Conservation (phyloP, 1,139 yeast species). For the Yamadazyma trypodendri region DNA sequence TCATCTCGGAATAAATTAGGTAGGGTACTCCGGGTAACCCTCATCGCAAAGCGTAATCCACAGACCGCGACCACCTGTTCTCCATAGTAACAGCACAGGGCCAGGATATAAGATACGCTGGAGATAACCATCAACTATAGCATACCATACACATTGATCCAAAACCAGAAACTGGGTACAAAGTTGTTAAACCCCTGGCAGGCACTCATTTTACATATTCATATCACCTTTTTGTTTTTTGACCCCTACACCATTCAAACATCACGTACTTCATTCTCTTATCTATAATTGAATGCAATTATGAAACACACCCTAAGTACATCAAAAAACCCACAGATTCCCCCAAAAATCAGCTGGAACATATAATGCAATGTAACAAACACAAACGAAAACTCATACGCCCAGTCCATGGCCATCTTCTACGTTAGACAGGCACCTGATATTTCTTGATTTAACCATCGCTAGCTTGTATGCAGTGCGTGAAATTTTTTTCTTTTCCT, state of each 20-base stretch:
- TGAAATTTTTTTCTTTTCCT: slow-evolving; percentile 4
- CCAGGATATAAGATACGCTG: not conserved
- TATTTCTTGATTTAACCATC: not conserved
- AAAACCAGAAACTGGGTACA: not conserved
- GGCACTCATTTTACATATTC: not conserved
- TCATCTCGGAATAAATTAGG: not conserved
- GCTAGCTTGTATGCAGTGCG: not conserved
- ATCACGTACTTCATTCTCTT: not conserved
- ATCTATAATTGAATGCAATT: too few relatives aligned
- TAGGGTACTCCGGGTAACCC: not conserved
- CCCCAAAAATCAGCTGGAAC: too few relatives aligned
- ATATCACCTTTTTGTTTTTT: not conserved
- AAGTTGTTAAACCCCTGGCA: not conserved
- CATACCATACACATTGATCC: not conserved
- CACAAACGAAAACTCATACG: too few relatives aligned
- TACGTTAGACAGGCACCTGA: too few relatives aligned
- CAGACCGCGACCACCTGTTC: not conserved
- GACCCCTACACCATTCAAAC: not conserved
- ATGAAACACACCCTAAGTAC: too few relatives aligned
- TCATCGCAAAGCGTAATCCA: slow-evolving; percentile 1
- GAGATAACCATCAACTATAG: not conserved
- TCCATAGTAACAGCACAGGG: not conserved
- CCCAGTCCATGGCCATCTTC: too few relatives aligned
- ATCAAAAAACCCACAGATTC: too few relatives aligned
- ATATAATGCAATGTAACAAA: too few relatives aligned